Conservation (phyloP, 805 yeast genomes). For the Torulaspora indica region DNA sequence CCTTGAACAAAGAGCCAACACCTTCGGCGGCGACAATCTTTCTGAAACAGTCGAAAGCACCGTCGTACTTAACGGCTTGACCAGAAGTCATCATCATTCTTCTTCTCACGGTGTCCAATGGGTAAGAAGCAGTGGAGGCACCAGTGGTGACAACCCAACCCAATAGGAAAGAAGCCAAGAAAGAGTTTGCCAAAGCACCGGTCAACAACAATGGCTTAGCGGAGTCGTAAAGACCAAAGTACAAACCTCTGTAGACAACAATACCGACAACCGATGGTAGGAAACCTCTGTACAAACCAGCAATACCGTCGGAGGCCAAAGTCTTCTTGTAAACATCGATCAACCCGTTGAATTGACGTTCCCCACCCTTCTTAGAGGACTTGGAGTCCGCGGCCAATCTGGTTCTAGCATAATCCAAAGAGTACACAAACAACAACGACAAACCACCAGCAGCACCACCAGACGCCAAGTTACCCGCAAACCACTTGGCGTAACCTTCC, state of each 20-base stretch:
- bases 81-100: constrained; percentile 99
- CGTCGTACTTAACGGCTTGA: constrained; percentile 88
- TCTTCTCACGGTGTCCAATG: constrained; percentile 96
- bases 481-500: constrained; percentile 85
- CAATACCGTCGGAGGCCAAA: constrained; percentile 85
- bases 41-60: constrained; percentile 84
- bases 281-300: constrained; percentile 97
- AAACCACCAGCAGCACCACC: constrained; percentile 98
- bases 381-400: constrained; percentile 95
- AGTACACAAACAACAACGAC: constrained; percentile 87
- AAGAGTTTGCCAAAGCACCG: constrained; percentile 85
- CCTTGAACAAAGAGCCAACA: constrained; percentile 84
- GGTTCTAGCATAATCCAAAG: constrained; percentile 95
- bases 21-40: constrained; percentile 90
- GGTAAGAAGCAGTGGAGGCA: constrained; percentile 95
- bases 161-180: constrained; percentile 85
- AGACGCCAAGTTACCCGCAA: constrained; percentile 92
- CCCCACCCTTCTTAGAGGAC: constrained; percentile 55
- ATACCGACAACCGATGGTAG: constrained; percentile 93
- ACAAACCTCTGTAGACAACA: constrained; percentile 93
- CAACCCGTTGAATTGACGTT: constrained; percentile 91
- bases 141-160: constrained; percentile 96
- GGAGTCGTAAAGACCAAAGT: constrained; percentile 93
- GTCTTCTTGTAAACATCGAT: constrained; percentile 92
- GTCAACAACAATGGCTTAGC: constrained; percentile 85